Evolutionary conservation across 371 early-diverging fungal species (phyloP).

Genomic region (Lichtheimia ramosa): DNA sequence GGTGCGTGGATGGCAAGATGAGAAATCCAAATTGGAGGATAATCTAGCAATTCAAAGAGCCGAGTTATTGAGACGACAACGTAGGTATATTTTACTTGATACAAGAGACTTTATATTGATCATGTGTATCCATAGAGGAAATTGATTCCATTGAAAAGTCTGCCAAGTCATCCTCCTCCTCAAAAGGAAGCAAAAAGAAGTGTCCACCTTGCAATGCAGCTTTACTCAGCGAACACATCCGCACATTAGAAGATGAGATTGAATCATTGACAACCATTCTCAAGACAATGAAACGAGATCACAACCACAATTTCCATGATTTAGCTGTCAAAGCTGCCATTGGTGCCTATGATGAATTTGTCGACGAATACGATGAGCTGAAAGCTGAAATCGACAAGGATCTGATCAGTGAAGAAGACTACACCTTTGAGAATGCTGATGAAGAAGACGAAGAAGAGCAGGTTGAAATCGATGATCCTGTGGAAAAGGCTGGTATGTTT

Average conservation of each 20-base stretch:
- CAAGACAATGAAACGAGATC: slow-evolving; percentile 62
- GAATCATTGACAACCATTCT: slow-evolving; percentile 45
- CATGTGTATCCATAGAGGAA: slow-evolving; percentile 7
- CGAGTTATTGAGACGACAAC: slow-evolving; percentile 19
- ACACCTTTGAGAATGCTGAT: slow-evolving; percentile 7
- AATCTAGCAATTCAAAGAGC: slow-evolving; percentile 33
- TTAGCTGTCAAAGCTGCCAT: slow-evolving; percentile 71
- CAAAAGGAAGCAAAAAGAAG: slow-evolving; percentile 7
- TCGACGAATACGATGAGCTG: slow-evolving; percentile 30
- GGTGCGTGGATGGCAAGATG: slow-evolving; percentile 31
- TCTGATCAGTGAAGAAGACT: slow-evolving; percentile 11
- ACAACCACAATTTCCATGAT: slow-evolving; percentile 80
- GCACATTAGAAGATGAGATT: slow-evolving; percentile 32
- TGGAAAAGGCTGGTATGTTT: slow-evolving; percentile 19
- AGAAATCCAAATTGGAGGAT: slow-evolving; percentile 34
- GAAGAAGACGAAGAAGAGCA: slow-evolving; percentile 17
- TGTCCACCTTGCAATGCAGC: slow-evolving; percentile 17
- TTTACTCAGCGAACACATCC: slow-evolving; percentile 35
- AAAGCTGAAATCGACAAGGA: slow-evolving; percentile 30
- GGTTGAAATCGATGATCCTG: slow-evolving; percentile 4
- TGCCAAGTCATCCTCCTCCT: not conserved
- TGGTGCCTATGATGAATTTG: slow-evolving; percentile 60
- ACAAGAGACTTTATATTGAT: not conserved
- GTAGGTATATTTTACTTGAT: slow-evolving; percentile 14
- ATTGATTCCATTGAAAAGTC: slow-evolving; percentile 30